Conservation (phyloP, 208 protist genomes). For the Crithidia acanthocephali region DNA sequence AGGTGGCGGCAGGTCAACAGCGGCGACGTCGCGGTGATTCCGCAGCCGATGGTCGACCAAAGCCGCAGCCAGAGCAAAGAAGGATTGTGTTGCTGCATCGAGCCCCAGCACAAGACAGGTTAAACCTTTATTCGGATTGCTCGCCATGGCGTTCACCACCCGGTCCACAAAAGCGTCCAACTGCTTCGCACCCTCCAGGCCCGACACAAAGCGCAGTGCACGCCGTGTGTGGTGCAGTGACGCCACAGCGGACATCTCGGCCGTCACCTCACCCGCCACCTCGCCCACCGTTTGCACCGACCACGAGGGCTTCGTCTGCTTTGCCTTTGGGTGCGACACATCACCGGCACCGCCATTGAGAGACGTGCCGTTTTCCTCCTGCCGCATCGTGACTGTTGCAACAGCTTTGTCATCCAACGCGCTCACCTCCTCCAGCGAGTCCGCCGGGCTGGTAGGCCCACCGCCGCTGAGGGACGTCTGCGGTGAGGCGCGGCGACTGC, state of each 20-base stretch:
- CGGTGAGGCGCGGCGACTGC: neutral
- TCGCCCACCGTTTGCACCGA: conserved; percentile 15
- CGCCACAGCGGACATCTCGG: neutral
- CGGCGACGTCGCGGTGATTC: neutral
- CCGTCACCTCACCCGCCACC: conserved; percentile 21
- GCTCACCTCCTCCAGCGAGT: neutral
- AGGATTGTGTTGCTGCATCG: conserved; percentile 19
- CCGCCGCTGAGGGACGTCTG: neutral
- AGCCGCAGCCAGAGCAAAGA: conserved; percentile 29
- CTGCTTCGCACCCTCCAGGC: neutral
- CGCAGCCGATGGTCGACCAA: conserved; percentile 27
- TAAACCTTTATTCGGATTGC: neutral
- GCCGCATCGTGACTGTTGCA: neutral
- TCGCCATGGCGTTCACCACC: conserved; percentile 5
- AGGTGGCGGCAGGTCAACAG: neutral
- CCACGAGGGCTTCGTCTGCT: neutral
- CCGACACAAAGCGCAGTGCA: conserved; percentile 15
- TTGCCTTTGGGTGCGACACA: neutral
- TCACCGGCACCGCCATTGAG: neutral
- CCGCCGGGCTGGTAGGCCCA: neutral
- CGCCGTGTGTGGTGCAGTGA: conserved; percentile 17
- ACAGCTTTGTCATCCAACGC: neutral
- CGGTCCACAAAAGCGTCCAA: conserved; percentile 20
- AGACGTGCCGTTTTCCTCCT: neutral
- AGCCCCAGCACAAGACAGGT: conserved; percentile 21